Base-by-base conservation (phyloP, 345 rosid genomes). In the Turnera subulata region DNA sequence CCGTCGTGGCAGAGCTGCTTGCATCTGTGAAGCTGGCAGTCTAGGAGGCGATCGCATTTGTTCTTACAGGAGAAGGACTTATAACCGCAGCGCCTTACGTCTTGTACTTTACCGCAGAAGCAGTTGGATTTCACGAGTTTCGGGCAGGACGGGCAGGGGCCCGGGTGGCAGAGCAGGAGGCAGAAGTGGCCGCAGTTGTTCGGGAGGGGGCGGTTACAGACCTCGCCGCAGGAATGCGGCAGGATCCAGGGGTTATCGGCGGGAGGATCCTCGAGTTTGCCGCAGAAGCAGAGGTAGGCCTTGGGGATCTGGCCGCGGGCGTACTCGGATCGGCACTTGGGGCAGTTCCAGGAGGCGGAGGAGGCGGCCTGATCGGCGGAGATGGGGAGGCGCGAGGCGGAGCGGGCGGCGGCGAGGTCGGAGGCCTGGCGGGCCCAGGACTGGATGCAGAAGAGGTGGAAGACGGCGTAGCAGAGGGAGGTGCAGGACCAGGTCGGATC, bases 401-500 rank as follows among this genome's bases (percentile, higher is more conserved):
- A 83, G 45, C 95, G 91, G 0, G 81, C 77, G 16, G 96, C 82
- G 46, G 88, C 76, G 67, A 83, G 81, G 48, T 81, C 86, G 44
- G 78, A 74, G 55, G 93, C 68, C 42, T 89, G 98, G 59, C 91
- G 89, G 18, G 96, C 89, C 98, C 94, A 86, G 58, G 88, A 85
- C 20, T 89, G 96, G 76, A 92, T 86, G 56, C 99, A 89, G 71
- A 75, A 40, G 59, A 92, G 91, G 74, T 89, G 96, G 71, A 89
- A 86, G 46, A 89, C 76, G 19, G 81, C 82, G 84, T 73, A 84
- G 77, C 96, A 89, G 46, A 80, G 72, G 47, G 88, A 76, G 59
- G 82, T 72, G 69, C 97, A 93, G 56, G 92, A 85, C 96, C 96
- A 93, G 17, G 95, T 82, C 3, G 94, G 94, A 56, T 93, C 91